A percentile compares a stretch with the other conserved stretches of the same genome.
Evolutionary conservation across 306 rosid species (phyloP).

Genomic region (Prunus mira): DNA sequence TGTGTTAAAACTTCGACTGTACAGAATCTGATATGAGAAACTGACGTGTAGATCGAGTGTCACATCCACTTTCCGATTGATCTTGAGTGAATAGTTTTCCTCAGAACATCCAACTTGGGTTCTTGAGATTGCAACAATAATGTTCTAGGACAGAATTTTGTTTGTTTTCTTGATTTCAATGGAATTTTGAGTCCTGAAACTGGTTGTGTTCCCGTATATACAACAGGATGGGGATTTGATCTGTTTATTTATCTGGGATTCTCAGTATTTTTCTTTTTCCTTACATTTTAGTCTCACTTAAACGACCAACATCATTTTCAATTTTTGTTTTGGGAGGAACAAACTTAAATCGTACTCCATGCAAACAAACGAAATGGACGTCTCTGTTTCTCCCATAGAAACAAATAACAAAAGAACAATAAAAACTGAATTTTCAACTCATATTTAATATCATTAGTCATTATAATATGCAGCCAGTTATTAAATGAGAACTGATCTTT

Average conservation of each 20-base stretch:
- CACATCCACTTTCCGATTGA: constrained; percentile 7
- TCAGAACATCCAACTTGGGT: constrained; percentile 20
- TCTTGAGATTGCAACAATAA: constrained; percentile 39
- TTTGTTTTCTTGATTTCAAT: constrained; percentile 16
- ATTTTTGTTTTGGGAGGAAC: too few relatives aligned
- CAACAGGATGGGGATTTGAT: too few relatives aligned
- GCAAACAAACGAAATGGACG: background rate
- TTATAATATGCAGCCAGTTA: background rate
- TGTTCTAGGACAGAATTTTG: constrained; percentile 27
- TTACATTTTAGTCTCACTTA: too few relatives aligned
- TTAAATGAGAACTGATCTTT: background rate
- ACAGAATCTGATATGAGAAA: constrained; percentile 38
- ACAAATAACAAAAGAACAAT: too few relatives aligned
- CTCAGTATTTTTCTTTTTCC: too few relatives aligned
- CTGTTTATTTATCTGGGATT: too few relatives aligned
- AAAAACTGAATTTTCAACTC: background rate
- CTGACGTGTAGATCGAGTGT: constrained; percentile 34
- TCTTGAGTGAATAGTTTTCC: constrained; percentile 18
- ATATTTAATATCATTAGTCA: background rate
- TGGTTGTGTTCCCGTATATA: too few relatives aligned
- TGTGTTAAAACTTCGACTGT: constrained; percentile 39
- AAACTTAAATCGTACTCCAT: background rate
- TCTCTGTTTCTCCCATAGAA: background rate
- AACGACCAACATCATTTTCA: too few relatives aligned
- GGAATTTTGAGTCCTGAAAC: constrained; percentile 10